Conservation (phyloP, 2,329 filamentous ascomycete species). For the Westerdykella aurantiaca region DNA sequence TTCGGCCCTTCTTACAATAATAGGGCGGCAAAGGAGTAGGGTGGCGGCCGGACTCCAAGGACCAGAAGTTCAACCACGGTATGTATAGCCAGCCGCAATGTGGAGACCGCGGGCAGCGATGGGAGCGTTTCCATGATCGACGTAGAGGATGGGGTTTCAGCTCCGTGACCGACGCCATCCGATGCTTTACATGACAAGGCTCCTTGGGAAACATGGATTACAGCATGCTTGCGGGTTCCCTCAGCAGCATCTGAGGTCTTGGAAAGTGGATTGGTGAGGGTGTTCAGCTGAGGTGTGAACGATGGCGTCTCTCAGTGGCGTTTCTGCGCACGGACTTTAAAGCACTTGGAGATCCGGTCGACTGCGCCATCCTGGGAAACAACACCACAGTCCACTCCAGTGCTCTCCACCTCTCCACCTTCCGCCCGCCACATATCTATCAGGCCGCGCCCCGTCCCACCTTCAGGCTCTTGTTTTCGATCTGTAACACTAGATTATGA, state of each 20-base stretch:
- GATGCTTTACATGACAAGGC: slow-evolving; percentile 28
- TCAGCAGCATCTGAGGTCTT: slow-evolving; percentile 15
- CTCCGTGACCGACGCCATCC: slow-evolving; percentile 28
- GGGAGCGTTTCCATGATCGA: slow-evolving; percentile 23
- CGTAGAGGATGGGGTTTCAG: slow-evolving; percentile 28
- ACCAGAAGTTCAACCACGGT: slow-evolving; percentile 2
- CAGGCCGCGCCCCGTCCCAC: no score
- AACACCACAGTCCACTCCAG: no score
- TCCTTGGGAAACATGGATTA: slow-evolving; percentile 22
- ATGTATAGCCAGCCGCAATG: slow-evolving; percentile 9
- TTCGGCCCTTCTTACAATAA: background rate
- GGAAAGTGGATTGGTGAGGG: slow-evolving; percentile 14
- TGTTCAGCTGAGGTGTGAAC: slow-evolving; percentile 29
- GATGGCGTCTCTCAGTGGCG: slow-evolving; percentile 30
- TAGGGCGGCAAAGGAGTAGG: background rate
- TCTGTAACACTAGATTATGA: no score
- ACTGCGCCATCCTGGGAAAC: no score
- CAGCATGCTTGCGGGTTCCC: slow-evolving; percentile 8
- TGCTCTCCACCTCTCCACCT: no score
- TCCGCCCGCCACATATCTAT: no score
- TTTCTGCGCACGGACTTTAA: no score
- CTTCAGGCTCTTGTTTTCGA: no score
- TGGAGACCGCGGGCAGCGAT: slow-evolving; percentile 10
- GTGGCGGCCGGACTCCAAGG: slow-evolving; percentile 2
- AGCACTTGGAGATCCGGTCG: no score